Base-by-base conservation (phyloP, 2,329 filamentous ascomycete genomes). In the Pseudopyrenochaeta lycopersici region DNA sequence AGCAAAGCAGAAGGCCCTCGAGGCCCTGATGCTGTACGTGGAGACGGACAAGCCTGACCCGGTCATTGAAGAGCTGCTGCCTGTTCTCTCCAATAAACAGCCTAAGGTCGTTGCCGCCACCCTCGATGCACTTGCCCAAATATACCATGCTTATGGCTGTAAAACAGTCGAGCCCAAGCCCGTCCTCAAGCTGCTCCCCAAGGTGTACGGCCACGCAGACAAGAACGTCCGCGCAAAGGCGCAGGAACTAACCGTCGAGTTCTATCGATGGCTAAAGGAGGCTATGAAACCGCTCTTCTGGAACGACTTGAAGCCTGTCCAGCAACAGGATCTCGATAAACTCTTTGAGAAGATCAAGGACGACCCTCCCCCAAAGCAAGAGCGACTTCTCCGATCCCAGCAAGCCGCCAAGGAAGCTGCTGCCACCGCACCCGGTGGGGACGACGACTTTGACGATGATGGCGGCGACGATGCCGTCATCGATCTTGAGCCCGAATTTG, bases 281-380 rank as follows among this genome's bases (percentile, higher is more conserved):
- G 94, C 94, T 10, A 97, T 99, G 88, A 99, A 99, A 75, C 92
- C 94, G 32, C 89, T 98, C 77, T 98, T 99, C 75, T 99, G 95
- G 93, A 87, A 85, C 39, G 95, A 99, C 54, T 78, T 99, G 56
- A 99, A 99, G 75, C 90, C 94, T 0, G 94, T 96, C 0, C 95
- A 99, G 72, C 95, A 99, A 75, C 87, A 89, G 57, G 96, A 99
- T 71, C 80, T 99, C 51, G 96, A 99, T 71, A 90, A 93, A 33
- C 85, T 96, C 44, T 99, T 99, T 60, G 95, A 98, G 68, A 92
- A 91, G 66, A 85, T 97, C 71, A 97, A 97, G 74, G 85, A 91
- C 30, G 94, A 98, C 60, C 85, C 90, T 1, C 68, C 90, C 2
- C 92, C 95, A 4, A 97, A 97, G 73, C 95, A 97, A 76, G 92